Percentiles rank a stretch among this genome's conserved stretches.
Evolutionary conservation across 2,329 filamentous ascomycete species (phyloP).

Genomic region (Ophiocordyceps unilateralis): DNA sequence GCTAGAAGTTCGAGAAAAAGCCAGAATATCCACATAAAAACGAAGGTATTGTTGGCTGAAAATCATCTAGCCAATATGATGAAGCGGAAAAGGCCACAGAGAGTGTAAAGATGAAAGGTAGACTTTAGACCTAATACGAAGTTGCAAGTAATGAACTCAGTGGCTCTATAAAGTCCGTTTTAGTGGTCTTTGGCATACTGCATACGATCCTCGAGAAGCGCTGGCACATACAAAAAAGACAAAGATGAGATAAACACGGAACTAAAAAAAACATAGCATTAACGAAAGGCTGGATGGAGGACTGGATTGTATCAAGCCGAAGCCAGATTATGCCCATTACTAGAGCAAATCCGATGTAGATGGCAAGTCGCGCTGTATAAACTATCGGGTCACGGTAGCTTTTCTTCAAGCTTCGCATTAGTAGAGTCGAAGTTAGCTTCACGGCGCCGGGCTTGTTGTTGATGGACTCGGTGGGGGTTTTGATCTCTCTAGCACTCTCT

Average conservation of each 20-base stretch:
- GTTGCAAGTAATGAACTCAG: constrained; percentile 59
- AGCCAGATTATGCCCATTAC: constrained; percentile 86
- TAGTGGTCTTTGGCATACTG: constrained; percentile 43
- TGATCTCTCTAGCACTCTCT: constrained; percentile 52
- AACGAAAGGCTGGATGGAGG: constrained; percentile 62
- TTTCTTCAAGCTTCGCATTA: constrained; percentile 70
- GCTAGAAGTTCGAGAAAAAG: constrained; percentile 71
- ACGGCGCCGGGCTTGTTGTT: constrained; percentile 22
- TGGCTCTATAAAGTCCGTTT: constrained; percentile 65
- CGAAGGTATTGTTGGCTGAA: constrained; percentile 42
- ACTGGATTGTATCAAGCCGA: constrained; percentile 48
- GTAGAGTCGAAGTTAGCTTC: constrained; percentile 42
- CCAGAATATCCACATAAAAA: constrained; percentile 76
- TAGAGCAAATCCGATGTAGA: constrained; percentile 61
- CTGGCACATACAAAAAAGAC: constrained; percentile 71
- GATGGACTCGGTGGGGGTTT: neutral
- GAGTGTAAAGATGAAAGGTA: constrained; percentile 70
- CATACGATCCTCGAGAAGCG: constrained; percentile 56
- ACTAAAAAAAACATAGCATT: constrained; percentile 67
- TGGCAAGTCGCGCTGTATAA: constrained; percentile 66
- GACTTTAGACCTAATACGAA: constrained; percentile 66
- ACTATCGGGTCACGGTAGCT: constrained; percentile 69
- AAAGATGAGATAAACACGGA: constrained; percentile 66
- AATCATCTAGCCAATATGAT: constrained; percentile 67
- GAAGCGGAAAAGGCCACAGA: constrained; percentile 57